A percentile compares a stretch with the other conserved stretches of the same genome.
These are phyloP conservation scores for Colletotrichum plurivorum DNA, from an alignment of 2,329 filamentous ascomycete species.

Conservation along the genomic window DNA sequence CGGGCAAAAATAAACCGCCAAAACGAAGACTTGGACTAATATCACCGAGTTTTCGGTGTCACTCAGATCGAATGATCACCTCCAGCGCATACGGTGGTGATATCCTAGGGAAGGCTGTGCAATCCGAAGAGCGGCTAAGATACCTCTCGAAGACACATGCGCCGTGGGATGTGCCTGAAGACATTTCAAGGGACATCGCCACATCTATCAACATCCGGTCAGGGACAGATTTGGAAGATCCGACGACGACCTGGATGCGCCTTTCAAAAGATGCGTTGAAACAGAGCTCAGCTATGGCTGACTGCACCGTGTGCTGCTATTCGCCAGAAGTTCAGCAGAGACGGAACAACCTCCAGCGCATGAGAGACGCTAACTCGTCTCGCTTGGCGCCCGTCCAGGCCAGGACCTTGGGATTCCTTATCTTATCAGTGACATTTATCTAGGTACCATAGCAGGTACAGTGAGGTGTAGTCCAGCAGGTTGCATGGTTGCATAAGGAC, in stretches of 20 bases:
- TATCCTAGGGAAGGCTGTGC: neutral
- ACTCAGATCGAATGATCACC: neutral
- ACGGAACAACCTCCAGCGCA: constrained; percentile 32
- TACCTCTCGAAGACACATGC: neutral
- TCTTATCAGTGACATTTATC: constrained; percentile 11
- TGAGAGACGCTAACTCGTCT: constrained; percentile 18
- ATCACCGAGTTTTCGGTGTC: neutral
- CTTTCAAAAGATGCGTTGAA: constrained; percentile 30
- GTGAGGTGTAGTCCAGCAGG: no score
- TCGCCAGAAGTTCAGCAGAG: constrained; percentile 27
- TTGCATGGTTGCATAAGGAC: constrained; percentile 21
- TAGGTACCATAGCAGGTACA: no score
- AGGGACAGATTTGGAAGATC: constrained; percentile 18
- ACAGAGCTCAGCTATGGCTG: constrained; percentile 32
- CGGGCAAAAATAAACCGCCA: neutral
- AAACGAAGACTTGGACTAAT: neutral
- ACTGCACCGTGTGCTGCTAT: constrained; percentile 8
- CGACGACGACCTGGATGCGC: constrained; percentile 12
- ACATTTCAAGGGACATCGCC: constrained; percentile 15
- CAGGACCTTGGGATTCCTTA: constrained; percentile 20
- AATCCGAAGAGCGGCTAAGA: neutral
- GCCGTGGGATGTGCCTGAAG: neutral
- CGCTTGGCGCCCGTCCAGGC: constrained; percentile 18
- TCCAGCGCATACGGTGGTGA: neutral
- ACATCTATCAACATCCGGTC: neutral